Evolutionary conservation across 1,139 yeast species (phyloP), one percentile per base, ranked within the genome.

Genomic region (Tardiomyces blankii): DNA sequence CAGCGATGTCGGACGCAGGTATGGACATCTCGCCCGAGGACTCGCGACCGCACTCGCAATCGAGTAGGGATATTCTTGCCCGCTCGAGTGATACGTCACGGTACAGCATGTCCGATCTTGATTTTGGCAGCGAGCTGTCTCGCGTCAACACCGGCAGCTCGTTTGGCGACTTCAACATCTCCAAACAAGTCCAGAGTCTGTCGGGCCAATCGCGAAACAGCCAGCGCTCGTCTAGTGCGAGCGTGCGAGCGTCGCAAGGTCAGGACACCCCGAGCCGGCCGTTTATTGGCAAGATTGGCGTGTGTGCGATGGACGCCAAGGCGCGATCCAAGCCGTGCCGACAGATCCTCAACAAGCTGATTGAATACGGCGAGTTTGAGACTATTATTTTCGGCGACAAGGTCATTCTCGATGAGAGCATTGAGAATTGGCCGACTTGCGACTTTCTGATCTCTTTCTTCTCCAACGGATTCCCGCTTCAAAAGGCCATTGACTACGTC

Each of bases 401-500:
- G 66, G 97, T 89, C 18, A 91, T 93, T 44, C 69, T 93, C 47
- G 98, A 93, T 65, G 98, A 93, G 67, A 66, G 62, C 3, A 78
- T 91, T 50, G 97, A 91, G 65, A 87, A 88, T 62, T 91, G 99
- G 98, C 99, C 98, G 30, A 87, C 96, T 39, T 93, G 98, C 68
- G 98, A 93, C 61, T 91, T 87, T 59, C 72, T 93, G 52, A 86
- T 91, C 51, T 82, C 93, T 56, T 91, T 91, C 65, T 91, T 91
- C 63, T 84, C 95, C n/a, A 78, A 80, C 35, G 99, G 99, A 0
- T 93, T 93, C 66, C 98, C 99, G 0, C 70, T 93, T 40, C 95
- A 91, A 58, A 93, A 93, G 65, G 98, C 98, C 1, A 89, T 93
- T 49, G 75, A 81, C 28, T 93, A 93, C 60, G 96, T 82, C 38